phyloP scores from a whole-genome alignment of 78 protist species.

The Dictyostelium purpureum region DNA sequence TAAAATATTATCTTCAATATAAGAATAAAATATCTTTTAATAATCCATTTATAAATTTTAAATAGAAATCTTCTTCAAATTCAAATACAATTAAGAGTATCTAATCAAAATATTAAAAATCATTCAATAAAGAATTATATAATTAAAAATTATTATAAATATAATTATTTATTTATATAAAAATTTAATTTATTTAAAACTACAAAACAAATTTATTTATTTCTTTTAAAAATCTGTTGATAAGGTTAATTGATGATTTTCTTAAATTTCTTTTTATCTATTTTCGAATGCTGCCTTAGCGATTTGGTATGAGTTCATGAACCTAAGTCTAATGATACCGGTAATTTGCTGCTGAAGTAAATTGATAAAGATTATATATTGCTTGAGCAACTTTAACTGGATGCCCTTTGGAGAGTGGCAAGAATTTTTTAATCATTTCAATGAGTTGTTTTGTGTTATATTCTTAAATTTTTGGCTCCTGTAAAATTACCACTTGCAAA shows the following conservation, averaged over 20 bases:
- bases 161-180: too few species aligned
- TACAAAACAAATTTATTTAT: background rate
- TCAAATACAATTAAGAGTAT: too few species aligned
- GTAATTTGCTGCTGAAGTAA: background rate
- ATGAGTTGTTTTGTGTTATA: background rate
- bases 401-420: background rate
- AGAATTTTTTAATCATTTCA: background rate
- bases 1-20: too few species aligned
- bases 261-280: background rate
- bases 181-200: too few species aligned
- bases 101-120: too few species aligned
- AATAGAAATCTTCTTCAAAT: too few species aligned
- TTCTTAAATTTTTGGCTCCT: background rate
- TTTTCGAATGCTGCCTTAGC: background rate
- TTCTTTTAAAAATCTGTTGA: background rate
- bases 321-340: constrained; percentile 16
- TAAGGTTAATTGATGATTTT: background rate
- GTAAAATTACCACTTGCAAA: background rate
- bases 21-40: too few species aligned
- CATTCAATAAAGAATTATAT: too few species aligned
- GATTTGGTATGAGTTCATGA: background rate
- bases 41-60: too few species aligned
- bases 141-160: too few species aligned
- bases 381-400: constrained; percentile 9
- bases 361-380: background rate